phyloP scores from a whole-genome alignment of 2,329 filamentous ascomycete genomes.

The Aspergillus glaucus region DNA sequence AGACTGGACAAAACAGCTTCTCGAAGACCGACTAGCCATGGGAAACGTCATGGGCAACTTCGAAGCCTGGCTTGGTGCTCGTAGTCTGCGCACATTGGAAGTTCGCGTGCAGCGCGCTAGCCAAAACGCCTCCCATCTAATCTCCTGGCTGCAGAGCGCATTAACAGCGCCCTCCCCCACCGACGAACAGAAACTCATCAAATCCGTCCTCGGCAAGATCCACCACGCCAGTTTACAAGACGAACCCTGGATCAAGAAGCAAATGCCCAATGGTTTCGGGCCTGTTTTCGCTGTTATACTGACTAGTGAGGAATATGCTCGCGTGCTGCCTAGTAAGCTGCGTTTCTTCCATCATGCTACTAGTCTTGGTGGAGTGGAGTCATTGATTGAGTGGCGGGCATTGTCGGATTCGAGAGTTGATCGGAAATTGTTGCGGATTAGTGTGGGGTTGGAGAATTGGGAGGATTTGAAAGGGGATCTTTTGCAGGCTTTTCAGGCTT shows the following conservation, averaged over 20 bases:
- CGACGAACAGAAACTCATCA: slow-evolving; percentile 40
- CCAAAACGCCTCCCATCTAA: slow-evolving; percentile 60
- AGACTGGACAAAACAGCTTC: slow-evolving; percentile 54
- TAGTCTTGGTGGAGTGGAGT: slow-evolving; percentile 88
- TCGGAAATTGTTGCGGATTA: slow-evolving; percentile 66
- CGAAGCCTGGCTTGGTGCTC: slow-evolving; percentile 83
- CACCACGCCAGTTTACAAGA: slow-evolving; percentile 76
- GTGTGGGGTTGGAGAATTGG: slow-evolving; percentile 77
- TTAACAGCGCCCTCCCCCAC: slow-evolving; percentile 31
- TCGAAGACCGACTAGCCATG: slow-evolving; percentile 64
- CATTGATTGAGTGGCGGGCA: slow-evolving; percentile 88
- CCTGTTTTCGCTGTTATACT: slow-evolving; percentile 76
- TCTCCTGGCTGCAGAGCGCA: slow-evolving; percentile 60
- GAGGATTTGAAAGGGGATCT: slow-evolving; percentile 77
- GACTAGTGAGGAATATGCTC: slow-evolving; percentile 55
- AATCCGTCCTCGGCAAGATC: slow-evolving; percentile 54
- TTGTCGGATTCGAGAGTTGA: slow-evolving; percentile 75
- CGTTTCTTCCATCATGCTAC: slow-evolving; percentile 88
- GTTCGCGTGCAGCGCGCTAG: slow-evolving; percentile 71
- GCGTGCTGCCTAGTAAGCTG: slow-evolving; percentile 67
- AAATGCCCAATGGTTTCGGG: slow-evolving; percentile 88
- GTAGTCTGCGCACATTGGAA: slow-evolving; percentile 77
- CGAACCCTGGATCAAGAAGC: slow-evolving; percentile 66
- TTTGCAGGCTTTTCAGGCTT: slow-evolving; percentile 52
- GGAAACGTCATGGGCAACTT: slow-evolving; percentile 79